Evolutionary conservation across 2,329 filamentous ascomycete species (phyloP), one percentile per base, ranked within the genome.

Genomic region (Pezicula rhizophila): DNA sequence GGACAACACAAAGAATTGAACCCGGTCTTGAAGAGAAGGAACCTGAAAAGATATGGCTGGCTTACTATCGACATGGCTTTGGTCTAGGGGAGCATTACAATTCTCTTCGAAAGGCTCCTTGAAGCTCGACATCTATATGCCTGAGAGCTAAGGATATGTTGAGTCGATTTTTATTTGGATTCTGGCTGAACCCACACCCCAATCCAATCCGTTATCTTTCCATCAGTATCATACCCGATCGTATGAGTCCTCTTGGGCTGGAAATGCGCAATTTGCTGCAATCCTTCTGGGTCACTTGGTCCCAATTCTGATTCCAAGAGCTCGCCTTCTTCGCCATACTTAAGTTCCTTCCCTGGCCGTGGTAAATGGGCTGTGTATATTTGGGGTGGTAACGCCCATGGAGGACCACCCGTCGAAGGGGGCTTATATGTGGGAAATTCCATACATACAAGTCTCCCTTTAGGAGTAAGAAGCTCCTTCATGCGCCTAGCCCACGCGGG

Each of bases 41-140:
- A 18, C 65, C 67, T 46, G 73, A 70, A 56, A 78, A 78, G 58
- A 80, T 79, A 57, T 97, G 93, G 92, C 67, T 99, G 67, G 92
- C 90, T 33, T 99, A 97, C 68, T 97, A 97, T 68, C 79, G 87
- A 60, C 90, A 96, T 71, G 89, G 88, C 43, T 97, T 95, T 67
- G 92, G 92, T 1, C 72, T 99, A 44, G 93, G 93, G 11, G 93
- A 97, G 72, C 93, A 99, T 70, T 99, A 99, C 70, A 99, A 99
- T 66, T 95, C 91, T 46, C 69, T 99, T 64, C 68, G 80, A 58
- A 78, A 57, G 51, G 50, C 50, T 47, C 51, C 59, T 47, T 64
- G 55, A 64, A 50, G 39, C 17, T 12, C 25, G 25, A 25, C 28
- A 37, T 8, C 4, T 20, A 20, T 4, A 15, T 11, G 15, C 14